Percentiles rank a stretch among this genome's conserved stretches.
Evolutionary conservation across 495 filamentous ascomycete species (phyloP).

Genomic region (Neurospora sp.): DNA sequence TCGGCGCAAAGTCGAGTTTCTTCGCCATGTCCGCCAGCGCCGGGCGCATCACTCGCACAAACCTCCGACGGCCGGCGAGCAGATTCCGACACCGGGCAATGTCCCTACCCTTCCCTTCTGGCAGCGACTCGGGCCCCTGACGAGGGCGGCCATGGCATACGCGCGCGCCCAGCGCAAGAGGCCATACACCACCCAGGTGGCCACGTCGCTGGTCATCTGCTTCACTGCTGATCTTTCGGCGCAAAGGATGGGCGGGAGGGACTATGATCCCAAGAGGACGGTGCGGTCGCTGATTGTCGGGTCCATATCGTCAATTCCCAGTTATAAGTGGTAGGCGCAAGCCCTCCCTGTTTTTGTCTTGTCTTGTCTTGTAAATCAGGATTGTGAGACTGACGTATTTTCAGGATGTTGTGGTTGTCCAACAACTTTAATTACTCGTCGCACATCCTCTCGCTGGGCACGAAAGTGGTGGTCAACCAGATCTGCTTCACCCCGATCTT

Average conservation of each 20-base stretch:
- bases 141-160: constrained; percentile 58
- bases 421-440: constrained; percentile 72
- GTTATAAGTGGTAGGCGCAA: constrained; percentile 60
- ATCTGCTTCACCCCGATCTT: constrained; percentile 75
- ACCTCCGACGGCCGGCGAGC: constrained; percentile 11
- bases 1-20: constrained; percentile 14
- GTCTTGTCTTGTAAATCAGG: background rate
- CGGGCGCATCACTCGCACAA: constrained; percentile 14
- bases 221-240: constrained; percentile 71
- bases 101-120: constrained; percentile 38
- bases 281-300: constrained; percentile 65
- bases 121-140: constrained; percentile 46
- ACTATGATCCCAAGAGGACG: constrained; percentile 64
- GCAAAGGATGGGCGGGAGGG: constrained; percentile 50
- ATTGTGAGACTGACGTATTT: background rate
- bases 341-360: constrained; percentile 2
- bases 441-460: constrained; percentile 54
- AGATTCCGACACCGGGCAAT: constrained; percentile 35
- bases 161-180: constrained; percentile 55
- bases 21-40: constrained; percentile 13
- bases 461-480: constrained; percentile 78
- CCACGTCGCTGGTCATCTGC: constrained; percentile 67
- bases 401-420: constrained; percentile 73
- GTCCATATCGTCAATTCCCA: constrained; percentile 58
- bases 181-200: constrained; percentile 70